phyloP scores from a whole-genome alignment of 495 filamentous ascomycete species.

The Neurospora terricola region DNA sequence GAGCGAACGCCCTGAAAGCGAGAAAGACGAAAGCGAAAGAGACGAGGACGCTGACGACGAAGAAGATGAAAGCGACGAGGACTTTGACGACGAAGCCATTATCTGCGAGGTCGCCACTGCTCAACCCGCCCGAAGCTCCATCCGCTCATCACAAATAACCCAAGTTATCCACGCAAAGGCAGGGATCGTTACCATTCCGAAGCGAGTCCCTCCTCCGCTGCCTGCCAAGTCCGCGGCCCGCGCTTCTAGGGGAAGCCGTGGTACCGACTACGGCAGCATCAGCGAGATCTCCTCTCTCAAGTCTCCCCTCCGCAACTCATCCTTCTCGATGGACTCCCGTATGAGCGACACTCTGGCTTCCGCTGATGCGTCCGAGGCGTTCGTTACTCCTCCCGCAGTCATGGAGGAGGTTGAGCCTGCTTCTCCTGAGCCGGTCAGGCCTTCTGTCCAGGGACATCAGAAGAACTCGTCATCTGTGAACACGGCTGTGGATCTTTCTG shows the following conservation, averaged over 20 bases:
- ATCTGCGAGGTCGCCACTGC: slow-evolving; percentile 40
- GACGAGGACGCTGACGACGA: slow-evolving; percentile 33
- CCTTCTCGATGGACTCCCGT: slow-evolving; percentile 14
- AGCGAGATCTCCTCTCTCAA: slow-evolving; percentile 21
- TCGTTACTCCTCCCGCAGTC: slow-evolving; percentile 1
- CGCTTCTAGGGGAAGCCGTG: slow-evolving; percentile 29
- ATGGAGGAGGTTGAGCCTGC: slow-evolving; percentile 2
- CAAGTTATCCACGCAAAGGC: slow-evolving; percentile 42
- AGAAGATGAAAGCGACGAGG: slow-evolving; percentile 35
- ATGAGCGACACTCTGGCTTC: slow-evolving; percentile 1
- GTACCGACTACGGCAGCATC: slow-evolving; percentile 12
- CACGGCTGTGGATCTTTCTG: slow-evolving; percentile 13
- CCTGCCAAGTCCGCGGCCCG: slow-evolving; percentile 51
- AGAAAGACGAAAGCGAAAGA: slow-evolving; percentile 16
- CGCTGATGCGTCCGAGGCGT: slow-evolving; percentile 5
- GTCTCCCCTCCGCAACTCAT: slow-evolving; percentile 23
- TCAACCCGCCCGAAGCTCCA: slow-evolving; percentile 37
- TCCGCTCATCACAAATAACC: slow-evolving; percentile 37
- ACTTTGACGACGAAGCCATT: slow-evolving; percentile 39
- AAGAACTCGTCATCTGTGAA: slow-evolving; percentile 25
- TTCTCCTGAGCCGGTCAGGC: neutral
- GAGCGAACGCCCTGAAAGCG: neutral
- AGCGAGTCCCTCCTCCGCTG: slow-evolving; percentile 55
- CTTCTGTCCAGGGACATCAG: slow-evolving; percentile 10
- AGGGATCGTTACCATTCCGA: slow-evolving; percentile 61